phyloP scores from a whole-genome alignment of 352 stramenopile genomes.

The Phytophthora citricola region DNA sequence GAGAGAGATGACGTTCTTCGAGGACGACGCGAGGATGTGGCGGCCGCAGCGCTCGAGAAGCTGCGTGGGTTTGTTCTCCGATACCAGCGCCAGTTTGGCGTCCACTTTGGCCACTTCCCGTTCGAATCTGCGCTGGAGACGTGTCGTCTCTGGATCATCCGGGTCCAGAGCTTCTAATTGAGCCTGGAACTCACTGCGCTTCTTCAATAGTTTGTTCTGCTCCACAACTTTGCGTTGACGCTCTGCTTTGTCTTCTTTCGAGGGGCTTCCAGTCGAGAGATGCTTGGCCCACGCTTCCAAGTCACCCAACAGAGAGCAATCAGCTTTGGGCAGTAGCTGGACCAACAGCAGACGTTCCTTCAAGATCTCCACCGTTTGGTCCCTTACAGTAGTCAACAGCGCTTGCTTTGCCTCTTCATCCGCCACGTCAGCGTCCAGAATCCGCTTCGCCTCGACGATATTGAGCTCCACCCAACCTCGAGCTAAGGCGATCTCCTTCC shows the following conservation, averaged over 20 bases:
- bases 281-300: constrained; percentile 49
- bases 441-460: constrained; percentile 49
- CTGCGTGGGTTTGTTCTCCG: constrained; percentile 53
- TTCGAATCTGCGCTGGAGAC: constrained; percentile 56
- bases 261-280: constrained; percentile 15
- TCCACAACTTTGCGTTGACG: constrained; percentile 50
- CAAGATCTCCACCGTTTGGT: constrained; percentile 43
- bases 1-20: constrained; percentile 60
- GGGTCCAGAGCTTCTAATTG: constrained; percentile 35
- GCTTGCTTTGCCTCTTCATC: constrained; percentile 35
- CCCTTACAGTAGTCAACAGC: constrained; percentile 31
- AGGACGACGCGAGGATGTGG: constrained; percentile 70
- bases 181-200: constrained; percentile 52
- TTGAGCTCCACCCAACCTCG: constrained; percentile 54
- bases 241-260: constrained; percentile 29
- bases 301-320: constrained; percentile 39
- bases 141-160: constrained; percentile 29
- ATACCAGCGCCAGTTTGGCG: constrained; percentile 57
- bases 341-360: constrained; percentile 35
- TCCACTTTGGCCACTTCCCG: constrained; percentile 69
- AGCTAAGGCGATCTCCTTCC: constrained; percentile 49
- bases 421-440: constrained; percentile 38
- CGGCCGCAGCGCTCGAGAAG: constrained; percentile 58
- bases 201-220: constrained; percentile 68
- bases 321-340: constrained; percentile 44